Evolutionary conservation across 163 green algal genomes (phyloP), one percentile per base, ranked within the genome.

Genomic region (Chloroidium sp.): DNA sequence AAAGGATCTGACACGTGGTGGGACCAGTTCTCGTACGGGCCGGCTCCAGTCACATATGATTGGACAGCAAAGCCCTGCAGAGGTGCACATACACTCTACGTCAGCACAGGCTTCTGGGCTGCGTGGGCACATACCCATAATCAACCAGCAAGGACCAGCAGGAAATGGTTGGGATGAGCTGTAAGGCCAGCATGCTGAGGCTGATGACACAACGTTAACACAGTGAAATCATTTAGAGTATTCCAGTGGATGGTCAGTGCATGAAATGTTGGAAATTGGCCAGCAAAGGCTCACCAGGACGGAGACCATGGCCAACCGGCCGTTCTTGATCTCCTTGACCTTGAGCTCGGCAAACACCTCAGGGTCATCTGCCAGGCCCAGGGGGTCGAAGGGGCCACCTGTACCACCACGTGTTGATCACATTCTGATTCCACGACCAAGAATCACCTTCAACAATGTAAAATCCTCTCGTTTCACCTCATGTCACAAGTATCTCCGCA

Each of bases 311-410:
- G 84, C 83, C 57, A 93, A 89, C 77, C 94, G 92, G 79, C 94
- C 94, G 89, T 97, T 98, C 92, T 97, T 97, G 91, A 97, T 97
- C 88, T 98, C 94, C 91, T 96, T 96, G 13, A 98, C 93, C 90
- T 97, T 95, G 61, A 97, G 92, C 92, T 97, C 93, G 69, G 88
- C 85, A 62, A 97, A 91, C 62, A 96, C 89, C 90, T 98, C 94
- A 12, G 94, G 94, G 91, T 98, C 94, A 84, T 96, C 92, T 78
- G 94, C 93, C 75, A 85, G 80, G 64, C 88, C 88, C 76, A 98
- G 91, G 75, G 93, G 94, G 90, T 98, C 94, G 86, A 98, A 98
- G 78, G 94, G 94, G 76, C 94, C 94, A 64, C 79, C 79, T 84
- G 79, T 58, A 59, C 1, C 75, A 64, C 14, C 12, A 10, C 36